Evolutionary conservation across 2,329 filamentous ascomycete genomes (phyloP), one percentile per base, ranked within the genome.

Genomic region (Zalaria obscura): DNA sequence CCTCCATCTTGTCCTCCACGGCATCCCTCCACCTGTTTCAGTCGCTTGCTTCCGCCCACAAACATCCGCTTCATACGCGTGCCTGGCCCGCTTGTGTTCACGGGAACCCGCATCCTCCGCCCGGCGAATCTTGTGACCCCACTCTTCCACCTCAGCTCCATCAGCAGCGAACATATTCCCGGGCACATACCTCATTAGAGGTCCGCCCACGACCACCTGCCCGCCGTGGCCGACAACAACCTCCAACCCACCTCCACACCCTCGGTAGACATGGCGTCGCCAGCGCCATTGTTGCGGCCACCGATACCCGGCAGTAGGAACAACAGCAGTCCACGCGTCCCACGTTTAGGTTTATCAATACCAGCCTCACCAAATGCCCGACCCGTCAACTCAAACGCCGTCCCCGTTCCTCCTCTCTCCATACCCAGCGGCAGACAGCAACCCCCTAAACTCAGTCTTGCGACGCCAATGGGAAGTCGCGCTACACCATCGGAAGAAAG

Each of bases 341-440:
- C 86, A 27, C 78, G 83, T 53, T 73, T 96, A 44, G 89, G 87
- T 36, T 75, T 96, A 43, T 84, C 88, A 36, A 96, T 96, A 44
- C 89, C 89, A 32, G 79, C 83, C 1, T 93, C 86, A 31, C 84
- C 86, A 38, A 89, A 78, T 63, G 80, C 72, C 47, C 85, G 88
- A 60, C 78, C 88, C 2, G 76, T 91, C 40, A 62, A 67, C 45
- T 53, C 52, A 40, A 41, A 48, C 46, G 53, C 54, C 25, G 49
- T 57, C 46, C 52, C 54, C 25, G 49, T 57, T 28, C 55, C 59
- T 35, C 55, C 53, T 35, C 50, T 60, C 46, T 48, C 55, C 56
- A 52, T 58, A 53, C 52, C 56, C 45, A 65, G 27, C 72, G 78
- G 38, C 80, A 84, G 25, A 67, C 77, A 18, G 18, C 18, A 18